phyloP scores from a whole-genome alignment of 257 asterid genomes.

The Craterostigma plantagineum region DNA sequence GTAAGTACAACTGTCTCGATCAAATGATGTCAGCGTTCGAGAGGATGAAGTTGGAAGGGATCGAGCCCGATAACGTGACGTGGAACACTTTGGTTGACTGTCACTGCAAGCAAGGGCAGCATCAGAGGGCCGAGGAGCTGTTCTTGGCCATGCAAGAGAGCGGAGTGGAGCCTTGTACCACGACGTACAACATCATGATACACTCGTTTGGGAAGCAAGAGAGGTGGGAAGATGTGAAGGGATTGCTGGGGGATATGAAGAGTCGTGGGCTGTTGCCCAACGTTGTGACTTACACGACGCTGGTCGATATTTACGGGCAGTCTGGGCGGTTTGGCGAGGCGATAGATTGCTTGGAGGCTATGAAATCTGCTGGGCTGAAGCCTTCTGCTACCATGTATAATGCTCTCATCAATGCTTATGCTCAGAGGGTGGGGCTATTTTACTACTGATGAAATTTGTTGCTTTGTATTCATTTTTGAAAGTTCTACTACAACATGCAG shows the following conservation, averaged over 20 bases:
- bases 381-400: slow-evolving; percentile 91
- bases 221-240: slow-evolving; percentile 79
- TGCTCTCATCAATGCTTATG: slow-evolving; percentile 92
- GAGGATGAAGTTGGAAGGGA: slow-evolving; percentile 68
- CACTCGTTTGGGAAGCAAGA: slow-evolving; percentile 68
- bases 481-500: background rate
- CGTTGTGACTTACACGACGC: slow-evolving; percentile 84
- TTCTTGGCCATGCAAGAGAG: slow-evolving; percentile 58
- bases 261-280: slow-evolving; percentile 70
- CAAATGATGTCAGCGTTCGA: slow-evolving; percentile 72
- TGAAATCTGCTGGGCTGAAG: slow-evolving; percentile 76
- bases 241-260: slow-evolving; percentile 52
- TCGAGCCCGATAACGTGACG: slow-evolving; percentile 66
- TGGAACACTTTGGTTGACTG: slow-evolving; percentile 95
- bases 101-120: slow-evolving; percentile 68
- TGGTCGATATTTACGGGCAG: slow-evolving; percentile 67
- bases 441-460: slow-evolving; percentile 1
- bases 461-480: background rate
- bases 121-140: slow-evolving; percentile 41
- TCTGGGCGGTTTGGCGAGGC: slow-evolving; percentile 85
- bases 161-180: slow-evolving; percentile 58
- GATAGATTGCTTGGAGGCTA: slow-evolving; percentile 79
- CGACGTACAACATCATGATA: slow-evolving; percentile 81
- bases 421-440: slow-evolving; percentile 56
- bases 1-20: slow-evolving; percentile 73